A percentile compares a stretch with the other conserved stretches of the same genome.
phyloP scores from a whole-genome alignment of 352 stramenopile species.

The Blastocystis sp. region DNA sequence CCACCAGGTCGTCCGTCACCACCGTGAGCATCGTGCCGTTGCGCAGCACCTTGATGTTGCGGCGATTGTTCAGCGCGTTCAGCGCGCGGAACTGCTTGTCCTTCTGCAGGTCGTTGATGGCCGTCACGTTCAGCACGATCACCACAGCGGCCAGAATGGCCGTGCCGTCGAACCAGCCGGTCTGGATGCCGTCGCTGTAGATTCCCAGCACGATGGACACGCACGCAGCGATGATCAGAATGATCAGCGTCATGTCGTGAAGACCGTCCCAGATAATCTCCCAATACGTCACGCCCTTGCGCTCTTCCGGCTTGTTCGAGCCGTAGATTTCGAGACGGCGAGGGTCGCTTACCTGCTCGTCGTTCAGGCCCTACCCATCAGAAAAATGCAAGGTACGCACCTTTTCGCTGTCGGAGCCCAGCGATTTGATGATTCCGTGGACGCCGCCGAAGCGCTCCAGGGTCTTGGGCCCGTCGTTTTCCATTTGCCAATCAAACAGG shows the following conservation, averaged over 20 bases:
- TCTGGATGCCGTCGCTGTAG: constrained; percentile 75
- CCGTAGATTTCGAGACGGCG: constrained; percentile 69
- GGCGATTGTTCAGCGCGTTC: constrained; percentile 79
- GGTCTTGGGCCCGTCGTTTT: constrained; percentile 47
- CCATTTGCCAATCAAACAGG: constrained; percentile 68
- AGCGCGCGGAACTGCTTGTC: constrained; percentile 82
- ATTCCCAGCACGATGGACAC: constrained; percentile 80
- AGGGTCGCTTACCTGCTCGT: constrained; percentile 58
- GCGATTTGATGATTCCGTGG: constrained; percentile 15
- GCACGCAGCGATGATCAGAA: constrained; percentile 80
- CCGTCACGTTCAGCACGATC: constrained; percentile 82
- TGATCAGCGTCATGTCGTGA: constrained; percentile 84
- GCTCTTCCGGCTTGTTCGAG: constrained; percentile 69
- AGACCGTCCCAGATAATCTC: constrained; percentile 84
- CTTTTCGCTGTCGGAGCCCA: constrained; percentile 65
- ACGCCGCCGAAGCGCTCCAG: constrained; percentile 64
- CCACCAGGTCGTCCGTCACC: constrained; percentile 77
- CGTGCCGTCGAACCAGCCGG: constrained; percentile 82
- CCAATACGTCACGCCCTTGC: constrained; percentile 69
- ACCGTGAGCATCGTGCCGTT: constrained; percentile 72
- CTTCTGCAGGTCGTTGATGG: constrained; percentile 85
- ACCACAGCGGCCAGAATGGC: constrained; percentile 84
- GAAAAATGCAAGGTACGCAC: constrained; percentile 18
- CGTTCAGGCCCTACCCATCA: constrained; percentile 56
- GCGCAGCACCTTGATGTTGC: constrained; percentile 80